These are phyloP conservation scores for Acanthamoeba royreba DNA, from an alignment of 208 protist genomes.

Conservation along the genomic window DNA sequence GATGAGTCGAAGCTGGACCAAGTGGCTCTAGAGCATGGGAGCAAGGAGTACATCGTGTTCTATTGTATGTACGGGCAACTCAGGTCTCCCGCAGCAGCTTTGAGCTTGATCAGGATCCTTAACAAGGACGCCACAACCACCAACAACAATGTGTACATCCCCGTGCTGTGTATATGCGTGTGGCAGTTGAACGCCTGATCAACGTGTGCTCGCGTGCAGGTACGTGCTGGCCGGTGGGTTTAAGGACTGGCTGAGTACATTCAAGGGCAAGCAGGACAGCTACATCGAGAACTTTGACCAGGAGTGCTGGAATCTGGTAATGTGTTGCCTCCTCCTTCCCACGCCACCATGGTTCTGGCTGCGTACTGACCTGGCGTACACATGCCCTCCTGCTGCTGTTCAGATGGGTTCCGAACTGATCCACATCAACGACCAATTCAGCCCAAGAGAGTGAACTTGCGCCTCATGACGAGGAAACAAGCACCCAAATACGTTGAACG, in stretches of 20 bases:
- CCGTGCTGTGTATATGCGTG: background rate
- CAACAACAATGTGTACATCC: background rate
- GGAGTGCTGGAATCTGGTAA: background rate
- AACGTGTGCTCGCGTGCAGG: background rate
- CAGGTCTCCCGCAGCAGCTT: background rate
- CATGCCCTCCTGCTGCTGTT: background rate
- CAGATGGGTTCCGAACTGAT: background rate
- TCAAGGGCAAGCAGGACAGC: background rate
- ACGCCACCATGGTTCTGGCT: background rate
- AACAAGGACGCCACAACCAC: background rate
- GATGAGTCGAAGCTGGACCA: background rate
- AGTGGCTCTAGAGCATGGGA: background rate
- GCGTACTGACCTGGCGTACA: no score
- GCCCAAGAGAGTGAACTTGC: background rate
- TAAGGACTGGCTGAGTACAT: background rate
- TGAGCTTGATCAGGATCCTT: background rate
- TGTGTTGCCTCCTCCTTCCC: background rate
- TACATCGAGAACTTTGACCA: background rate
- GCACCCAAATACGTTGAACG: no score
- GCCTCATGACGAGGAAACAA: no score
- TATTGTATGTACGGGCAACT: background rate
- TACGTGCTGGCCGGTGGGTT: background rate
- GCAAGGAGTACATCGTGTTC: background rate
- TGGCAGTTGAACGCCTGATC: no score
- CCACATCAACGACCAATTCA: background rate